A percentile compares a stretch with the other conserved stretches of the same genome.
phyloP scores from a whole-genome alignment of 257 asterid species.

The Solanum appendiculatum region DNA sequence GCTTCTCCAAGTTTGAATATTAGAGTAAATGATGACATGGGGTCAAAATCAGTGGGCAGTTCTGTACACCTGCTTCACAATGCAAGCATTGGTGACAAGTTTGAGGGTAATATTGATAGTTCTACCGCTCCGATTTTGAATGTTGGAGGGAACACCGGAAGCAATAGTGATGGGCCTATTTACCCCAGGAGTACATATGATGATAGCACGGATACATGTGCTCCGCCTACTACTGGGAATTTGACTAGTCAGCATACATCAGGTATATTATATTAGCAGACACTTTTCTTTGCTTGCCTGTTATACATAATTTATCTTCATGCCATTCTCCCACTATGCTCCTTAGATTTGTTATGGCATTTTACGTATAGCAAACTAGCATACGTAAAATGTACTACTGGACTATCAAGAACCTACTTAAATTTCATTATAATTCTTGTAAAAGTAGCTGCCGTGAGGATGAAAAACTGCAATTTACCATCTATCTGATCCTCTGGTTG shows the following conservation, averaged over 20 bases:
- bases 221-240: conserved; percentile 42
- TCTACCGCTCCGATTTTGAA: conserved; percentile 15
- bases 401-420: not conserved
- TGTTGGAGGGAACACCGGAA: conserved; percentile 16
- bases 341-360: not conserved
- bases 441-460: not conserved
- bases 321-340: not conserved
- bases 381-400: not conserved
- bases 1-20: conserved; percentile 21
- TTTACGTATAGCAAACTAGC: not conserved
- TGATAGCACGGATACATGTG: conserved; percentile 9
- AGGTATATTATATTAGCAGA: not conserved
- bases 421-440: not conserved
- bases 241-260: conserved; percentile 1
- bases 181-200: conserved; percentile 18
- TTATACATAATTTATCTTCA: not conserved
- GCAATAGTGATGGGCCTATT: conserved; percentile 10
- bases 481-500: not conserved
- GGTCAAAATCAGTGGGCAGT: conserved; percentile 8
- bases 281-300: not conserved
- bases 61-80: conserved; percentile 9
- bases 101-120: conserved; percentile 15
- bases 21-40: not conserved
- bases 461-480: not conserved
- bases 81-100: conserved; percentile 24